A percentile compares a stretch with the other conserved stretches of the same genome.
These are phyloP conservation scores for Candida loeiensis DNA, from an alignment of 805 yeast genomes.

Conservation along the genomic window DNA sequence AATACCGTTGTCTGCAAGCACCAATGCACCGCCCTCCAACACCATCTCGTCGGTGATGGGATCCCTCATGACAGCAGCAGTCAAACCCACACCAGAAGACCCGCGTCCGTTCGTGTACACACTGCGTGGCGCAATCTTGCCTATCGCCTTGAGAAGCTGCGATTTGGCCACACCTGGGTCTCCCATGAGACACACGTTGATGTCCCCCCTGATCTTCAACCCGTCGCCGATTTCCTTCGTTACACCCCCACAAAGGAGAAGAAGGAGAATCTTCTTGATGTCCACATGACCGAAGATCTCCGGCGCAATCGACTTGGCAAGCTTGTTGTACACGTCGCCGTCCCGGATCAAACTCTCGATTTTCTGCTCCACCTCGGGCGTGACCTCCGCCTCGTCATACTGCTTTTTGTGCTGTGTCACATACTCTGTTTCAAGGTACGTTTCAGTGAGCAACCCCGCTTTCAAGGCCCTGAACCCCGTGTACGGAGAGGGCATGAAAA, in stretches of 20 bases:
- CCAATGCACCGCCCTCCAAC: slow-evolving; percentile 96
- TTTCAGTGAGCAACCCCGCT: slow-evolving; percentile 93
- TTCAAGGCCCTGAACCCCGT: slow-evolving; percentile 90
- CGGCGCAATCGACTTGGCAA: slow-evolving; percentile 92
- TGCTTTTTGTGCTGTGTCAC: slow-evolving; percentile 86
- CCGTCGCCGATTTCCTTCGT: slow-evolving; percentile 95
- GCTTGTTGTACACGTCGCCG: slow-evolving; percentile 73
- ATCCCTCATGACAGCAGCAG: slow-evolving; percentile 98
- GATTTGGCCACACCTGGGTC: slow-evolving; percentile 99
- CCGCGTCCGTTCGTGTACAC: slow-evolving; percentile 98
- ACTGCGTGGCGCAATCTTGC: slow-evolving; percentile 92
- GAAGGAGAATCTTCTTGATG: slow-evolving; percentile 83
- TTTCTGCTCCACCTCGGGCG: slow-evolving; percentile 51
- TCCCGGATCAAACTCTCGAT: slow-evolving; percentile 52
- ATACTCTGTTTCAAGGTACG: slow-evolving; percentile 84
- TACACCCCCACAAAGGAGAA: slow-evolving; percentile 91
- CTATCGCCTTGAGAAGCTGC: slow-evolving; percentile 84
- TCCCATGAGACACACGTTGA: slow-evolving; percentile 94
- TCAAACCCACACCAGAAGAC: slow-evolving; percentile 96
- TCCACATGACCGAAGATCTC: slow-evolving; percentile 94
- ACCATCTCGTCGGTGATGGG: slow-evolving; percentile 99
- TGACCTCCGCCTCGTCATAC: slow-evolving; percentile 62
- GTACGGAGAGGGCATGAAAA: slow-evolving; percentile 90
- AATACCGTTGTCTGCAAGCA: slow-evolving; percentile 93
- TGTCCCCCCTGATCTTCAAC: slow-evolving; percentile 94